phyloP scores from a whole-genome alignment of 1,284 basidiomycete species.

The Apiotrichum brassicae region DNA sequence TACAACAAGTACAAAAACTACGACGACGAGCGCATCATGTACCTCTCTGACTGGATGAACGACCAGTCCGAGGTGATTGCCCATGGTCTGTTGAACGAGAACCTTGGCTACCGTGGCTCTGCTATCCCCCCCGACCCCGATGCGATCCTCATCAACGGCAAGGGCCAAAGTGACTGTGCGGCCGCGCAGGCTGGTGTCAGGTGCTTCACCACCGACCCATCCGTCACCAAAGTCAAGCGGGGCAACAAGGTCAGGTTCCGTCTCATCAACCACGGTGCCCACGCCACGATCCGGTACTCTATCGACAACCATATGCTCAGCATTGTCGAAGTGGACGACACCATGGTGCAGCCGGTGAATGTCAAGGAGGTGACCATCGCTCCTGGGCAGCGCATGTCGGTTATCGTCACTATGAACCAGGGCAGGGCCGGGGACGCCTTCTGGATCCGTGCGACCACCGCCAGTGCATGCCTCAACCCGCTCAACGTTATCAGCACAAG shows the following conservation, averaged over 20 bases:
- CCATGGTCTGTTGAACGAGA: conserved; percentile 11
- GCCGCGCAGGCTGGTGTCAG: background rate
- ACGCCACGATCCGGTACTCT: conserved; percentile 19
- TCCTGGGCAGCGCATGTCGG: conserved; percentile 34
- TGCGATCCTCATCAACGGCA: conserved; percentile 27
- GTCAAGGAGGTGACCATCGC: conserved; percentile 23
- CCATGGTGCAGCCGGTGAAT: conserved; percentile 16
- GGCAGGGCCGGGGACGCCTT: conserved; percentile 30
- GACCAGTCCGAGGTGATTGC: conserved; percentile 24
- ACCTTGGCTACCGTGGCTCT: conserved; percentile 1
- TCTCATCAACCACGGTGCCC: conserved; percentile 24
- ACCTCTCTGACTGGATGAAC: conserved; percentile 31
- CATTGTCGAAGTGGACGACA: conserved; percentile 30
- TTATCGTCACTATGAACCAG: conserved; percentile 29
- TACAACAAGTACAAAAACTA: conserved; percentile 18
- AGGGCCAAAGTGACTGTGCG: conserved; percentile 11
- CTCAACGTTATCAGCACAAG: background rate
- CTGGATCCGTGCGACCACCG: conserved; percentile 33
- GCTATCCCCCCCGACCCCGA: conserved; percentile 19
- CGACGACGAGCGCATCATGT: conserved; percentile 24
- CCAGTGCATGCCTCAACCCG: conserved; percentile 8
- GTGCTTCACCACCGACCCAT: background rate
- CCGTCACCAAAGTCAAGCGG: conserved; percentile 1
- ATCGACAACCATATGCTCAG: conserved; percentile 29
- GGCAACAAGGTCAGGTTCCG: conserved; percentile 19